Evolutionary conservation across 116 monocot species (phyloP), one percentile per base, ranked within the genome.

Genomic region (Posidonia oceanica): DNA sequence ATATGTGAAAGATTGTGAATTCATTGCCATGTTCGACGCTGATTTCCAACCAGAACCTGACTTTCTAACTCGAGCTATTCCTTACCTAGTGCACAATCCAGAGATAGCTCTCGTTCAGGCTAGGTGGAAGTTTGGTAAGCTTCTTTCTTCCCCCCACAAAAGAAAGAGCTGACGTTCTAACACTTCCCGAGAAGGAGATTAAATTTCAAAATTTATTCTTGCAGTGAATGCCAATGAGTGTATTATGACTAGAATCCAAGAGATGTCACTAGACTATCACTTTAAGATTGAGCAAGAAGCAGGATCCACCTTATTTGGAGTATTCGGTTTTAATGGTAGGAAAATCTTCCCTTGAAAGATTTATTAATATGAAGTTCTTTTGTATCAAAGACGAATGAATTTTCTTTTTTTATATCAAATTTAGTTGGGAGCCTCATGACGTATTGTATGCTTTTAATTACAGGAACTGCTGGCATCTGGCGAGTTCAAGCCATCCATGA

Each of bases 51-150:
- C 81, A 0, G 77, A 82, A 18, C 20, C 77, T 0, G 81, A 82
- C 66, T 82, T 66, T 41, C 74, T 82, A 10, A 10, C 1, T 5
- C 54, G 77, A 14, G 59, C 74, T 58, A 54, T 82, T 29, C 81
- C 81, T 18, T 82, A 74, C 59, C 66, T 81, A 0, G 51, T 70
- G 14, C 69, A 81, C 59, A 81, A 81, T 61, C 70, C 81, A 2
- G n/a, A 70, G 13, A 59, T 82, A 20, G 81, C 68, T 20, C 75
- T 80, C 23, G 76, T 87, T 72, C 87, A 87, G 52, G 72, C 85
- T 20, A 69, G 91, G 18, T 88, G 92, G 88, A 85, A 85, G 54
- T 84, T 88, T 52, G 85, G 88, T 88, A 55, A 63, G 70, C 0
- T 10, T 14, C 0, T 17, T 29, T 38, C 64, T 11, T 57, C 29